phyloP scores from a whole-genome alignment of 148 eudicot species.

The Simmondsia chinensis region DNA sequence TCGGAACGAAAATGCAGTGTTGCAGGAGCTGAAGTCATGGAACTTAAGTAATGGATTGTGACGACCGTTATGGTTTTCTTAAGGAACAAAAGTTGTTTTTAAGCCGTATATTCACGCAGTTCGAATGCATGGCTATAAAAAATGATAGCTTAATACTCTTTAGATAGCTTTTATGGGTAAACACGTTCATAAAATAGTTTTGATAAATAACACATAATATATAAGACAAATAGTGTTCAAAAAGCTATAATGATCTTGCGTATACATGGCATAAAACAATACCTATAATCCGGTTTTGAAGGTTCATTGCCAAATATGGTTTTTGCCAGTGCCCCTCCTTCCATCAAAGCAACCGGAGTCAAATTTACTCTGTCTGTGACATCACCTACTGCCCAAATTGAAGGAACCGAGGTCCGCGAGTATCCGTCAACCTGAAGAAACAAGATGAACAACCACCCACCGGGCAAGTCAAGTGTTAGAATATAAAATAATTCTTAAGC shows the following conservation, averaged over 20 bases:
- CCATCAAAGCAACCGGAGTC: slow-evolving; percentile 99
- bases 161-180: too few relatives aligned
- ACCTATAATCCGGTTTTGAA: slow-evolving; percentile 93
- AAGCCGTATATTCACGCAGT: too few relatives aligned
- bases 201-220: not conserved
- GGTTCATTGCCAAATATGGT: slow-evolving; percentile 81
- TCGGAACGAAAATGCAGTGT: too few relatives aligned
- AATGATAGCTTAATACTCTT: too few relatives aligned
- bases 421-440: slow-evolving; percentile 69
- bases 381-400: slow-evolving; percentile 99
- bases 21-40: too few relatives aligned
- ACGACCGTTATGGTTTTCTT: too few relatives aligned
- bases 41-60: too few relatives aligned
- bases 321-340: slow-evolving; percentile 91
- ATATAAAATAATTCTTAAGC: too few relatives aligned
- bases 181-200: too few relatives aligned
- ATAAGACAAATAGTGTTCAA: not conserved
- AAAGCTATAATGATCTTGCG: too few relatives aligned
- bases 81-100: too few relatives aligned
- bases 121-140: too few relatives aligned
- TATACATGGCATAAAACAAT: slow-evolving; percentile 1
- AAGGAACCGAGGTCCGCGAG: slow-evolving; percentile 86
- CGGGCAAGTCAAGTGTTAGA: not conserved
- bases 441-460: slow-evolving; percentile 11
- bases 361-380: slow-evolving; percentile 88